Evolutionary conservation across 164 flowering plant genomes (phyloP).

Genomic region (Piper betle): DNA sequence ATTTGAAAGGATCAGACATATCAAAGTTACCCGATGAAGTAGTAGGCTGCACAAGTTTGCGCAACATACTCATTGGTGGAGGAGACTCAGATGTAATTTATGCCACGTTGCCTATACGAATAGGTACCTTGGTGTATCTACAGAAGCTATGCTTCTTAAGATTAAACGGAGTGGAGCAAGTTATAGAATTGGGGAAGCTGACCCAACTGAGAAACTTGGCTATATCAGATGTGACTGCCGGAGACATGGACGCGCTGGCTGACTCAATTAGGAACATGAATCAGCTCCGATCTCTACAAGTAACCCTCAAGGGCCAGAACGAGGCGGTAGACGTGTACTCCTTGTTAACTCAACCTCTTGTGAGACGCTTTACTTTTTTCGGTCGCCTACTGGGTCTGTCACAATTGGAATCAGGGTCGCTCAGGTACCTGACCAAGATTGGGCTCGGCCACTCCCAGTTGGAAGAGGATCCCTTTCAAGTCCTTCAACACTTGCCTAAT

Average conservation of each 20-base stretch:
- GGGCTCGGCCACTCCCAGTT: not conserved
- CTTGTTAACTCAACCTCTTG: not conserved
- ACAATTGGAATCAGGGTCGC: not conserved
- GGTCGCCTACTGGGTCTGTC: not conserved
- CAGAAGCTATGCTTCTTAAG: not conserved
- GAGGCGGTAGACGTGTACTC: conserved; percentile 4
- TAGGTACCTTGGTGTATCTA: not conserved
- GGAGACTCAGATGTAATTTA: not conserved
- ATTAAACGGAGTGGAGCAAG: not conserved
- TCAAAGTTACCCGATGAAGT: conserved; percentile 2
- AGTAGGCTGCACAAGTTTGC: conserved; percentile 1
- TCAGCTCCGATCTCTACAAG: not conserved
- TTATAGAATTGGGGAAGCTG: conserved; percentile 3
- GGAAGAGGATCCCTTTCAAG: not conserved
- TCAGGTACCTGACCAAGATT: not conserved
- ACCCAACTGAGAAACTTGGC: conserved; percentile 4
- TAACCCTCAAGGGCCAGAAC: not conserved
- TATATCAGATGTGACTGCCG: not conserved
- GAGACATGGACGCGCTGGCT: not conserved
- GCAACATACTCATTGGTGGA: not conserved
- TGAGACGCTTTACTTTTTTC: not conserved
- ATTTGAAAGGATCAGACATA: conserved; percentile 1
- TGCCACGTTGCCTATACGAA: not conserved
- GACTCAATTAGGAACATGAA: conserved; percentile 5
- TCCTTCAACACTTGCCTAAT: conserved; percentile 4